A percentile compares a stretch with the other conserved stretches of the same genome.
These are phyloP conservation scores for Lupinus albus DNA, from an alignment of 306 rosid species.

Conservation along the genomic window DNA sequence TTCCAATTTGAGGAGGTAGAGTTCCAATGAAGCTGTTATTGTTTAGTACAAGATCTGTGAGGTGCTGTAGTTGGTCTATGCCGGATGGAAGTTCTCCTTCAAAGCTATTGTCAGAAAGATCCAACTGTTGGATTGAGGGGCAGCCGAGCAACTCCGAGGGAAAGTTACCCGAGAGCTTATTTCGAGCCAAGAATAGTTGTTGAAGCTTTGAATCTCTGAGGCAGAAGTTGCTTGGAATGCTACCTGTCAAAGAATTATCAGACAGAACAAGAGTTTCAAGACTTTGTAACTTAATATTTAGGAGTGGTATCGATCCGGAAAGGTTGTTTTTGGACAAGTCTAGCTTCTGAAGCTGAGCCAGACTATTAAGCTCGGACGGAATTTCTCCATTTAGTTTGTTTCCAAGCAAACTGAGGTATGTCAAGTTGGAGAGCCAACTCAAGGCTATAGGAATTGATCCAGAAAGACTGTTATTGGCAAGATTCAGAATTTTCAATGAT, in stretches of 20 bases:
- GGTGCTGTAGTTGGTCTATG: conserved; percentile 58
- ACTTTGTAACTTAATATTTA: conserved; percentile 46
- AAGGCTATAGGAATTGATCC: conserved; percentile 73
- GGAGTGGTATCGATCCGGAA: conserved; percentile 66
- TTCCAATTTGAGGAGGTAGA: conserved; percentile 77
- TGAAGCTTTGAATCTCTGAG: conserved; percentile 54
- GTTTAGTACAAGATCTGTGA: conserved; percentile 81
- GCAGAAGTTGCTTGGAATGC: conserved; percentile 74
- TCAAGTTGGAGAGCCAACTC: conserved; percentile 60
- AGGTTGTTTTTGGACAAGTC: conserved; percentile 84
- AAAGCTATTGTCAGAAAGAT: conserved; percentile 76
- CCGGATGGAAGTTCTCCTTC: conserved; percentile 71
- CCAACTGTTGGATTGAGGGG: conserved; percentile 75
- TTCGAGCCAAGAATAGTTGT: conserved; percentile 73
- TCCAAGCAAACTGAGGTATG: conserved; percentile 78
- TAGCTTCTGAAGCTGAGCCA: conserved; percentile 62
- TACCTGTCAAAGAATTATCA: conserved; percentile 76
- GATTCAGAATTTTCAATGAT: conserved; percentile 65
- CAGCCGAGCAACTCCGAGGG: conserved; percentile 73
- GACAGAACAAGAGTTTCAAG: conserved; percentile 69
- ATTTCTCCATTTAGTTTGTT: conserved; percentile 71
- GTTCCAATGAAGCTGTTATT: conserved; percentile 80
- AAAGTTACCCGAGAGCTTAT: conserved; percentile 68
- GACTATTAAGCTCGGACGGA: conserved; percentile 68
- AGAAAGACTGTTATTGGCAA: conserved; percentile 82